Percentiles rank a stretch among this genome's conserved stretches.
Conservation (phyloP, 306 rosid species). For the Geum urbanum region DNA sequence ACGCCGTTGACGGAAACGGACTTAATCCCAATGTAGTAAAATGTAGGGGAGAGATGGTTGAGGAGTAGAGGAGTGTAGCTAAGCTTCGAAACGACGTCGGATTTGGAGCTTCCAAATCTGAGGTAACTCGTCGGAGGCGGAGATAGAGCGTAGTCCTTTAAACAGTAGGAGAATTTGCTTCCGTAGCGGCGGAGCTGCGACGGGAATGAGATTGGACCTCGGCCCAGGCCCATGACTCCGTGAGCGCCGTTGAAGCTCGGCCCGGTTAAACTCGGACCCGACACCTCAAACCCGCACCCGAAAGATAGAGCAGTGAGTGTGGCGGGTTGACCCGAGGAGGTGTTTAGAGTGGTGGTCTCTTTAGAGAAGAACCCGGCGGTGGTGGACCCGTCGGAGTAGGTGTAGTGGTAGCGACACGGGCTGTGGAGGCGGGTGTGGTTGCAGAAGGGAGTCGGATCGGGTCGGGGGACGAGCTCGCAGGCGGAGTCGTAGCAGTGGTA, state of each 20-base stretch:
- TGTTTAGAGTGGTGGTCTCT: conserved; percentile 49
- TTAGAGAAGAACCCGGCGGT: conserved; percentile 60
- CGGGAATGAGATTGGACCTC: conserved; percentile 61
- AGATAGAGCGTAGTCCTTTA: conserved; percentile 61
- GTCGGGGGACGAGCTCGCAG: conserved; percentile 50
- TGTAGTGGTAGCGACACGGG: conserved; percentile 54
- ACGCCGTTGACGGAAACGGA: conserved; percentile 37
- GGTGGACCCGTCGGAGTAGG: conserved; percentile 62
- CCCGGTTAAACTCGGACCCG: conserved; percentile 63
- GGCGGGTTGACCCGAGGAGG: conserved; percentile 30
- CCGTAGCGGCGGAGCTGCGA: conserved; percentile 61
- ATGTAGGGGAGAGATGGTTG: conserved; percentile 56
- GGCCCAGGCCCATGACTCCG: conserved; percentile 76
- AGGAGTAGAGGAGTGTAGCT: conserved; percentile 46
- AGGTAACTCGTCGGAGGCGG: conserved; percentile 73
- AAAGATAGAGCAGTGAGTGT: conserved; percentile 21
- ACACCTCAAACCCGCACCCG: conserved; percentile 59
- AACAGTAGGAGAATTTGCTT: conserved; percentile 66
- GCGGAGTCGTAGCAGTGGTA: conserved; percentile 54
- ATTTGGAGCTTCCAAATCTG: conserved; percentile 38
- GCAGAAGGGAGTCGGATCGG: conserved; percentile 30
- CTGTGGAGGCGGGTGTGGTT: conserved; percentile 49
- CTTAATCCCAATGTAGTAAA: conserved; percentile 53
- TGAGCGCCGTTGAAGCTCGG: conserved; percentile 56
- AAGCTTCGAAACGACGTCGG: conserved; percentile 30